Base-by-base conservation (phyloP, 495 filamentous ascomycete species). In the Penicillium lagena region DNA sequence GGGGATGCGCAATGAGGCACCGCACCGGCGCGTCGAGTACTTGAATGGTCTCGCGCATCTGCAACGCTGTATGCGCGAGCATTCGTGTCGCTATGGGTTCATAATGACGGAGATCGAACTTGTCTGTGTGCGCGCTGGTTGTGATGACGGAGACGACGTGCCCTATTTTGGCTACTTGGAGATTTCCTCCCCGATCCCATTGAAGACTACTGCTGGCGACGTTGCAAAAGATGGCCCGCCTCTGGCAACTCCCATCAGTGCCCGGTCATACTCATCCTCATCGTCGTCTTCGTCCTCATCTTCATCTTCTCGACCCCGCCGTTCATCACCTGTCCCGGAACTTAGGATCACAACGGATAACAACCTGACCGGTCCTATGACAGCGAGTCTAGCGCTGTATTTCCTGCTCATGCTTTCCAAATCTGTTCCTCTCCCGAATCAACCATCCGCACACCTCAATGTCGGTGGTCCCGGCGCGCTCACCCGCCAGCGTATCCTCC, bases 41-140 rank as follows among this genome's bases (percentile, higher is more conserved):
- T 81, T 95, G 8, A 79, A 85, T 29, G 85, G 86, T 7, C 78
- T 96, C 9, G 78, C 88, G 0, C 86, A 94, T 47, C 69, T 96
- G 27, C 90, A 96, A 61, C 79, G 82, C 36, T 79, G 81, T 60
- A 95, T 96, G 90, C 86, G 90, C 62, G 88, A 93, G 66, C 87
- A 95, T 63, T 83, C 84, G 46, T 91, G 87, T 51, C 83, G 90
- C 37, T 96, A 96, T 62, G 90, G 90, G 29, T 96, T 95, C 71
- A 91, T 96, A 56, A 81, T 95, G 43, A 95, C 87, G 1, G 90
- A 96, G 60, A 95, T 95, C 56, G 90, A 96, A 68, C 83, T 96
- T 10, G 81, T 96, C 29, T 85, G 89, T 58, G 88, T 94, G 0
- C 87, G 90, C 39, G 86, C 86, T 42, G 85, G 84, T 30, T 79